A percentile compares a stretch with the other conserved stretches of the same genome.
These are phyloP conservation scores for Glonium stellatum DNA, from an alignment of 495 filamentous ascomycete species.

Conservation along the genomic window DNA sequence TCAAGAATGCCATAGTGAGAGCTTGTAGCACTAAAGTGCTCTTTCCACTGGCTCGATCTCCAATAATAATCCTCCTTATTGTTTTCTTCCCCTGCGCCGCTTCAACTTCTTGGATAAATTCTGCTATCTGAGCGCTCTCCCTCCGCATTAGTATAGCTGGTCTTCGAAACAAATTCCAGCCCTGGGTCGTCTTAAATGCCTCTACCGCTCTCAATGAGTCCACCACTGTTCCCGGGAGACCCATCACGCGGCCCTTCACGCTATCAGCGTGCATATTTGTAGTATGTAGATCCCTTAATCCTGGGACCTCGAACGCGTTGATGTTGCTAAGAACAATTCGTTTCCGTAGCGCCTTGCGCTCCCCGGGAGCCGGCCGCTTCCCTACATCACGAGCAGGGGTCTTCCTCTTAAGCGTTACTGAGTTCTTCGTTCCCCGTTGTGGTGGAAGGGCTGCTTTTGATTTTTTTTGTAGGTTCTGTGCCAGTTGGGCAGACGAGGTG, in stretches of 20 bases:
- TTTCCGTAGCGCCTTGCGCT: slow-evolving; percentile 81
- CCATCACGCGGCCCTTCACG: slow-evolving; percentile 58
- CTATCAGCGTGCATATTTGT: slow-evolving; percentile 37
- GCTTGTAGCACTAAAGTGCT: slow-evolving; percentile 79
- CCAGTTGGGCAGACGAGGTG: slow-evolving; percentile 30
- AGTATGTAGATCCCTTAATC: slow-evolving; percentile 52
- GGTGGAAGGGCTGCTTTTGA: slow-evolving; percentile 12
- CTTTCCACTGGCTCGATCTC: slow-evolving; percentile 71
- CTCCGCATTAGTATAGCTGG: slow-evolving; percentile 68
- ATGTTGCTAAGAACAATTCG: slow-evolving; percentile 85
- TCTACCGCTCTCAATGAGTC: slow-evolving; percentile 74
- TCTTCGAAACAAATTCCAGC: slow-evolving; percentile 76
- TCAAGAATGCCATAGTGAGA: slow-evolving; percentile 72
- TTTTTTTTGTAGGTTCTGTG: slow-evolving; percentile 41
- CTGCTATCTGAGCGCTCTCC: slow-evolving; percentile 65
- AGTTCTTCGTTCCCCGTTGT: slow-evolving; percentile 33
- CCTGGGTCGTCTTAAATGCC: slow-evolving; percentile 87
- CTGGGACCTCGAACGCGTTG: slow-evolving; percentile 72
- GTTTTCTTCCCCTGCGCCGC: slow-evolving; percentile 48
- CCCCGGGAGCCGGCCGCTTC: slow-evolving; percentile 58
- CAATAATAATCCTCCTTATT: slow-evolving; percentile 62
- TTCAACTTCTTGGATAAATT: slow-evolving; percentile 49
- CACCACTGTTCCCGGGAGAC: slow-evolving; percentile 60
- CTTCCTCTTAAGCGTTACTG: slow-evolving; percentile 32
- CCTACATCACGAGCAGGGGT: slow-evolving; percentile 2